Evolutionary conservation across 2,329 filamentous ascomycete genomes (phyloP).

Genomic region (Claviceps sp.): DNA sequence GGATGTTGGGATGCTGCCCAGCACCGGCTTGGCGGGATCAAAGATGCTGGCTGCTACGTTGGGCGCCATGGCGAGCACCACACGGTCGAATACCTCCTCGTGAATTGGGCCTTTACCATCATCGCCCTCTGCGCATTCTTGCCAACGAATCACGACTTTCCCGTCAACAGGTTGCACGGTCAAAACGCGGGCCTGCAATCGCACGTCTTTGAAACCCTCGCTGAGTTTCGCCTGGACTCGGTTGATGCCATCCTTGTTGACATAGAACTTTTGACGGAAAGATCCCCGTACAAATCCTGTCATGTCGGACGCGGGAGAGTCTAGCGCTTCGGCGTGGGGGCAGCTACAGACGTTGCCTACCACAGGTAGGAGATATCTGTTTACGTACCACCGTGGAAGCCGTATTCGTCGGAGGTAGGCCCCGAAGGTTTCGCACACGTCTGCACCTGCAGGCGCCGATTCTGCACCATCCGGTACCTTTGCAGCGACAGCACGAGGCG

Average conservation of each 20-base stretch:
- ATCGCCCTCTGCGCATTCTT: constrained; percentile 7
- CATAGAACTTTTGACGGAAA: constrained; percentile 34
- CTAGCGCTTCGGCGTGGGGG: constrained; percentile 33
- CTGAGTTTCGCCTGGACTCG: constrained; percentile 34
- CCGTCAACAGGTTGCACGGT: constrained; percentile 16
- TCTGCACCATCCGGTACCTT: not conserved
- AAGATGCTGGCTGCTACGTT: constrained; percentile 37
- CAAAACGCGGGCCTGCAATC: constrained; percentile 25
- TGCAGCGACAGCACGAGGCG: constrained; percentile 15
- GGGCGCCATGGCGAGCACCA: constrained; percentile 41
- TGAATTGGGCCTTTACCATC: constrained; percentile 3
- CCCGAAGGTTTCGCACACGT: not conserved
- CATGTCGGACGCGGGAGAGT: constrained; percentile 39
- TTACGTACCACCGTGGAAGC: constrained; percentile 32
- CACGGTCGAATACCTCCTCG: constrained; percentile 33
- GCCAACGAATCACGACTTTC: constrained; percentile 22
- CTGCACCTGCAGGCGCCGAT: too few relatives aligned
- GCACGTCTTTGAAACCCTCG: constrained; percentile 23
- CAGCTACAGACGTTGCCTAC: constrained; percentile 42
- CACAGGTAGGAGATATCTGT: constrained; percentile 39
- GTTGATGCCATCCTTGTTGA: constrained; percentile 34
- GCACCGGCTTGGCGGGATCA: constrained; percentile 21
- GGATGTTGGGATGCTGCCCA: constrained; percentile 32
- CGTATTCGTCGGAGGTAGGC: constrained; percentile 35
- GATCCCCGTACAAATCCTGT: constrained; percentile 35